Percentiles rank a stretch among this genome's conserved stretches.
These are phyloP conservation scores for Talaromyces stipitatus DNA, from an alignment of 495 filamentous ascomycete species.

Conservation along the genomic window DNA sequence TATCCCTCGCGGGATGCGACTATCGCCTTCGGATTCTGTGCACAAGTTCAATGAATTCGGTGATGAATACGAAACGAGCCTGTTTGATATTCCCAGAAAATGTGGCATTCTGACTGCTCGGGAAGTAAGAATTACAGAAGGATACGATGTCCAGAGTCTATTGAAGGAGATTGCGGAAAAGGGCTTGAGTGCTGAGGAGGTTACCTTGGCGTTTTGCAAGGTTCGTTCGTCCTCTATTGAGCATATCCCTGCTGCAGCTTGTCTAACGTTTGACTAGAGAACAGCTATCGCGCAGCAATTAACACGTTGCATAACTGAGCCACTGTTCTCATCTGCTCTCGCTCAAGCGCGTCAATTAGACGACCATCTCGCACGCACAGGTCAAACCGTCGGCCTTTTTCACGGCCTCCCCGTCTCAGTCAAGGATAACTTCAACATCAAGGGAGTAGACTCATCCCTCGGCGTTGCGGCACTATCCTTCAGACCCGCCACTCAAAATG, in stretches of 20 bases:
- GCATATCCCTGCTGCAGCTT: too few relatives aligned
- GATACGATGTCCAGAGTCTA: neutral
- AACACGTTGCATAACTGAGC: slow-evolving; percentile 56
- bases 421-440: slow-evolving; percentile 54
- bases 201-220: slow-evolving; percentile 51
- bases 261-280: neutral
- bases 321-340: slow-evolving; percentile 47
- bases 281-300: neutral
- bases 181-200: slow-evolving; percentile 31
- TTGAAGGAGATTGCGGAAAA: slow-evolving; percentile 26
- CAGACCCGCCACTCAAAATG: neutral
- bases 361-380: slow-evolving; percentile 26
- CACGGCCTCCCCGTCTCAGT: slow-evolving; percentile 55
- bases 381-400: slow-evolving; percentile 47
- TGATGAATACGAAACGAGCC: neutral
- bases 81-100: neutral
- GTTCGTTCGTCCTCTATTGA: neutral
- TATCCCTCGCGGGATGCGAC: slow-evolving; percentile 29
- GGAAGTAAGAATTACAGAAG: slow-evolving; percentile 3
- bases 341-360: slow-evolving; percentile 32
- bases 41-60: slow-evolving; percentile 20
- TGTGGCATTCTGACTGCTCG: neutral
- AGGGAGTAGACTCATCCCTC: slow-evolving; percentile 41
- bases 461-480: neutral
- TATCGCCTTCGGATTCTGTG: slow-evolving; percentile 33